Evolutionary conservation across 73 alveolate species (phyloP).

Genomic region (Paramecium primaurelia): DNA sequence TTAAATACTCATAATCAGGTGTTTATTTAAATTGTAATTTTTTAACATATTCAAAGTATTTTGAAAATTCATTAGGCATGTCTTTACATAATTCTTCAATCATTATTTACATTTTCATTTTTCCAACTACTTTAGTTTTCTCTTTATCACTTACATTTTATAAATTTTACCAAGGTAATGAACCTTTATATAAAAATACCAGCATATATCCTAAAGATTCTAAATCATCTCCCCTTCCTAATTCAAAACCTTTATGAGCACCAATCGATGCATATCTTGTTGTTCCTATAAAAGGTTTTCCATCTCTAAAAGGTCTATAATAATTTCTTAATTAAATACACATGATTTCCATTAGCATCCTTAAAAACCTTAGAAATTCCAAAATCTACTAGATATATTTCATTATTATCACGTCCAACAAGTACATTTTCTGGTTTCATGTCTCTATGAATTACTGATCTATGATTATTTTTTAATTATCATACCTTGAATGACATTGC

Average conservation of each 20-base stretch:
- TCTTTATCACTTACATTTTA: constrained; percentile 61
- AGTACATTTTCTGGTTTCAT: constrained; percentile 61
- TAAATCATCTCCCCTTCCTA: constrained; percentile 77
- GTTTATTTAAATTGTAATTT: not conserved
- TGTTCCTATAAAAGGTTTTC: constrained; percentile 63
- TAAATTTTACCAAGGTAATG: constrained; percentile 60
- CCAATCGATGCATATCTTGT: constrained; percentile 80
- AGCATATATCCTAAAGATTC: constrained; percentile 61
- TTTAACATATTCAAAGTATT: constrained; percentile 30
- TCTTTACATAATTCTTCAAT: constrained; percentile 40
- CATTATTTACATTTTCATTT: not conserved
- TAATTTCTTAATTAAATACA: not conserved
- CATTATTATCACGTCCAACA: constrained; percentile 31
- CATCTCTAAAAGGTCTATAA: constrained; percentile 43
- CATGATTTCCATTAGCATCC: constrained; percentile 57
- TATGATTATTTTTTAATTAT: not conserved
- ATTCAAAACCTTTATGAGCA: constrained; percentile 79
- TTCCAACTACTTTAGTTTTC: constrained; percentile 49
- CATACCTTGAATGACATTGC: constrained; percentile 15
- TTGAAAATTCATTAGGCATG: constrained; percentile 38
- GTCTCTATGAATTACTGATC: constrained; percentile 56
- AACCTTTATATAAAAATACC: constrained; percentile 42
- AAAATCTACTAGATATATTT: constrained; percentile 38
- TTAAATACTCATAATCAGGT: constrained; percentile 37
- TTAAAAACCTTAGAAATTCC: constrained; percentile 57